These are phyloP conservation scores for Trichophyton benhamiae DNA, from an alignment of 2,329 filamentous ascomycete species.

Conservation along the genomic window DNA sequence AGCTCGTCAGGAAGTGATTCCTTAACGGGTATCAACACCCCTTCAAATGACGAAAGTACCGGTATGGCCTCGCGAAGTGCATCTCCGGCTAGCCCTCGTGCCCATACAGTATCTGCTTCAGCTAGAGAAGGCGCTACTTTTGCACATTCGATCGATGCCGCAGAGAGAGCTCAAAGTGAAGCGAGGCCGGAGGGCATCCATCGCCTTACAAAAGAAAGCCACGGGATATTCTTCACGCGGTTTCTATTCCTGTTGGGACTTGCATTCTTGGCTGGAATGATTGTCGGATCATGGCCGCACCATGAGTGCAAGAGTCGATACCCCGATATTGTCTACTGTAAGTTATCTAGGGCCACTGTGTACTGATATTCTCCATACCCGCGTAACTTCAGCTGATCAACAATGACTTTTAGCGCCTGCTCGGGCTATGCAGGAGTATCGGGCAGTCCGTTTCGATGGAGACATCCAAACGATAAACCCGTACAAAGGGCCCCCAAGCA, in stretches of 20 bases:
- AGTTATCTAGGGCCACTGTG: neutral
- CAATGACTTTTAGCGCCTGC: slow-evolving; percentile 7
- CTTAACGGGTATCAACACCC: neutral
- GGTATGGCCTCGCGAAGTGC: neutral
- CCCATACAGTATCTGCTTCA: neutral
- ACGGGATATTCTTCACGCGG: too few relatives aligned
- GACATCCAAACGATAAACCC: slow-evolving; percentile 6
- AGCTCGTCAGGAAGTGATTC: neutral
- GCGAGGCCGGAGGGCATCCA: neutral
- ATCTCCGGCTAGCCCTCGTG: neutral
- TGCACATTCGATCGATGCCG: neutral
- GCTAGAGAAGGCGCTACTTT: neutral
- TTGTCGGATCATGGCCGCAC: neutral
- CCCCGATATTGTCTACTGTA: neutral
- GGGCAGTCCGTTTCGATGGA: slow-evolving; percentile 9
- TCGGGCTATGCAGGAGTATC: neutral
- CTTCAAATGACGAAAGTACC: neutral
- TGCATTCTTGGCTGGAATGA: neutral
- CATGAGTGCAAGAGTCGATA: neutral
- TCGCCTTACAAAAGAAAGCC: neutral
- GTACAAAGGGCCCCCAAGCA: slow-evolving; percentile 8
- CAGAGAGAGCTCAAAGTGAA: neutral
- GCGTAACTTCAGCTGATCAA: neutral
- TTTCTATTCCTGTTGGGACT: neutral
- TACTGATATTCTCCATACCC: neutral